Evolutionary conservation across 2,329 filamentous ascomycete genomes (phyloP).

Genomic region (Apiospora hydei): DNA sequence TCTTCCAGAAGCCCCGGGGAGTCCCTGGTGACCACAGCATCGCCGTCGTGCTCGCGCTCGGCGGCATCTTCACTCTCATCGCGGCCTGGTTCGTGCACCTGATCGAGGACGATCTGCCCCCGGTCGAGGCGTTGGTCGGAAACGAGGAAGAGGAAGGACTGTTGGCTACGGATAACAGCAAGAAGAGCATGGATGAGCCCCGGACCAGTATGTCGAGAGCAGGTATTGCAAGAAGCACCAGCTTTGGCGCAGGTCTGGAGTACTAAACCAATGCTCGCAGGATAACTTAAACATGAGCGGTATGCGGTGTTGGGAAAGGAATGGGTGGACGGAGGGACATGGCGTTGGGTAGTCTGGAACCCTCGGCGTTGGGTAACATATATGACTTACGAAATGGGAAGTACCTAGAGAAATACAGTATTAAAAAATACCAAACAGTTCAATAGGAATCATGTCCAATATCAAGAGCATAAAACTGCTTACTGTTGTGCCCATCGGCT

Average conservation of each 20-base stretch:
- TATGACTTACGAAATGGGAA: neutral
- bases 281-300: neutral
- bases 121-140: slow-evolving; percentile 48
- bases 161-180: slow-evolving; percentile 42
- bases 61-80: slow-evolving; percentile 78
- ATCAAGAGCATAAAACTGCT: neutral
- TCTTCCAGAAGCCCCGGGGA: slow-evolving; percentile 87
- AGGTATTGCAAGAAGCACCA: slow-evolving; percentile 55
- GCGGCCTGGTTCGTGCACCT: slow-evolving; percentile 76
- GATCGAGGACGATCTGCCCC: slow-evolving; percentile 67
- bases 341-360: neutral
- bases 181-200: slow-evolving; percentile 51
- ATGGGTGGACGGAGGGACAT: neutral
- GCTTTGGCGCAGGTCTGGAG: slow-evolving; percentile 56
- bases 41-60: slow-evolving; percentile 84
- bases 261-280: slow-evolving; percentile 41
- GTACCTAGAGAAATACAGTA: neutral
- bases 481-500: neutral
- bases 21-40: slow-evolving; percentile 86
- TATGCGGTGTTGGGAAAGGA: neutral
- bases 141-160: slow-evolving; percentile 51
- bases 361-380: neutral
- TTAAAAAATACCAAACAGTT: neutral
- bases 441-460: neutral
- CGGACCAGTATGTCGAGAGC: slow-evolving; percentile 55